phyloP scores from a whole-genome alignment of 2,329 filamentous ascomycete genomes.

The Annulohypoxylon truncatum region DNA sequence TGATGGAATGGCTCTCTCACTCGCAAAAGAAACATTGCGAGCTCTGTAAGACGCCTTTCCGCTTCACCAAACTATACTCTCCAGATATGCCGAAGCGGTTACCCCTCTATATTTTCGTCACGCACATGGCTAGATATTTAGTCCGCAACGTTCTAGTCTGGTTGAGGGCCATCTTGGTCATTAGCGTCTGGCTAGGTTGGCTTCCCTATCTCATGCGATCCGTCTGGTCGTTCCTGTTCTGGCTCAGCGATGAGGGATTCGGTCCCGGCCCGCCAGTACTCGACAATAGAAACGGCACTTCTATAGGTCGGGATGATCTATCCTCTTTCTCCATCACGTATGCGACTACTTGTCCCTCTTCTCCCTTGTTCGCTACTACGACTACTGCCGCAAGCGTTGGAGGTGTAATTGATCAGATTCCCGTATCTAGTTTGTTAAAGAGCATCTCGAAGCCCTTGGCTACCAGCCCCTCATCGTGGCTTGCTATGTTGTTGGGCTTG shows the following conservation, averaged over 20 bases:
- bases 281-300: conserved; percentile 49
- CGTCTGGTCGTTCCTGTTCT: conserved; percentile 94
- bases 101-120: conserved; percentile 82
- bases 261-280: conserved; percentile 51
- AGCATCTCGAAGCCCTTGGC: conserved; percentile 50
- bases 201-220: conserved; percentile 91
- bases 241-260: conserved; percentile 84
- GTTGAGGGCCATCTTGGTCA: conserved; percentile 81
- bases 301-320: conserved; percentile 28
- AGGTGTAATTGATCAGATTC: conserved; percentile 52
- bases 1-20: conserved; percentile 99
- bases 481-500: conserved; percentile 47
- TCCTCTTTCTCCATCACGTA: conserved; percentile 44
- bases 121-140: conserved; percentile 79
- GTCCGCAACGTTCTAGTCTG: conserved; percentile 79
- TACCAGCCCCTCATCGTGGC: conserved; percentile 49
- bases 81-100: conserved; percentile 90
- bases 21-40: conserved; percentile 99
- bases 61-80: conserved; percentile 97
- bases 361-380: conserved; percentile 53
- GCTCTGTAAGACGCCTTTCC: conserved; percentile 97
- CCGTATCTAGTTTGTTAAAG: conserved; percentile 45
- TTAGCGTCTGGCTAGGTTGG: conserved; percentile 87
- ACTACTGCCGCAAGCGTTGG: conserved; percentile 55
- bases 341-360: conserved; percentile 54